Conservation (phyloP, 2,329 filamentous ascomycete genomes). For the Monosporascus cannonballus region DNA sequence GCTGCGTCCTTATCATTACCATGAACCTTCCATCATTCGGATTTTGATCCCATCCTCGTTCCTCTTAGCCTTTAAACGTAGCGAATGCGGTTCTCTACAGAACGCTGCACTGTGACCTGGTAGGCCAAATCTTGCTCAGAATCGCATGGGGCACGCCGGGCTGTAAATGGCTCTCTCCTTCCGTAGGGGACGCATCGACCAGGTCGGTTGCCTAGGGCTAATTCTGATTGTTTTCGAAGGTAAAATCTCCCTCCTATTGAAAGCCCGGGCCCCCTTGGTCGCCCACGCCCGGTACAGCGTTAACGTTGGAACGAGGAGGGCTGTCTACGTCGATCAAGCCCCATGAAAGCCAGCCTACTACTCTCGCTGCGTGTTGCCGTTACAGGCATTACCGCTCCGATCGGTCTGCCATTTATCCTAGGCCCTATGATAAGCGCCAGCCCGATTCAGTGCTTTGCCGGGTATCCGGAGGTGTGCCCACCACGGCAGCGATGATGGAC, state of each 20-base stretch:
- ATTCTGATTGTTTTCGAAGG: slow-evolving; percentile 68
- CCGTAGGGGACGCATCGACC: slow-evolving; percentile 50
- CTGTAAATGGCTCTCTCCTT: slow-evolving; percentile 48
- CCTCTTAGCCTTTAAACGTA: slow-evolving; percentile 57
- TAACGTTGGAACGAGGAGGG: slow-evolving; percentile 37
- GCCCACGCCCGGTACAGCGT: neutral
- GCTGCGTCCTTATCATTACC: slow-evolving; percentile 46
- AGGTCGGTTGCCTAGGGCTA: slow-evolving; percentile 68
- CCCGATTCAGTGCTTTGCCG: slow-evolving; percentile 45
- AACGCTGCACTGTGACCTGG: slow-evolving; percentile 60
- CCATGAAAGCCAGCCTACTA: slow-evolving; percentile 52
- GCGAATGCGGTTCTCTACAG: slow-evolving; percentile 52
- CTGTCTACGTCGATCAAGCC: slow-evolving; percentile 47
- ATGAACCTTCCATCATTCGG: slow-evolving; percentile 53
- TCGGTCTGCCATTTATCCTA: slow-evolving; percentile 60
- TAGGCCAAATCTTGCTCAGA: slow-evolving; percentile 67
- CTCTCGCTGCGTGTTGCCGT: slow-evolving; percentile 58
- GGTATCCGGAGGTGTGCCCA: slow-evolving; percentile 54
- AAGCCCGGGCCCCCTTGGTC: neutral
- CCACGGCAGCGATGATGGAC: slow-evolving; percentile 74
- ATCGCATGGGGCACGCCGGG: slow-evolving; percentile 65
- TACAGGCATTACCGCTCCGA: slow-evolving; percentile 59
- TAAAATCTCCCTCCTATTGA: neutral
- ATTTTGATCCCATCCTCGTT: slow-evolving; percentile 59
- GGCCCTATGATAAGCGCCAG: slow-evolving; percentile 42